Base-by-base conservation (phyloP, 2,329 filamentous ascomycete genomes). In the Plectosphaerella plurivora region DNA sequence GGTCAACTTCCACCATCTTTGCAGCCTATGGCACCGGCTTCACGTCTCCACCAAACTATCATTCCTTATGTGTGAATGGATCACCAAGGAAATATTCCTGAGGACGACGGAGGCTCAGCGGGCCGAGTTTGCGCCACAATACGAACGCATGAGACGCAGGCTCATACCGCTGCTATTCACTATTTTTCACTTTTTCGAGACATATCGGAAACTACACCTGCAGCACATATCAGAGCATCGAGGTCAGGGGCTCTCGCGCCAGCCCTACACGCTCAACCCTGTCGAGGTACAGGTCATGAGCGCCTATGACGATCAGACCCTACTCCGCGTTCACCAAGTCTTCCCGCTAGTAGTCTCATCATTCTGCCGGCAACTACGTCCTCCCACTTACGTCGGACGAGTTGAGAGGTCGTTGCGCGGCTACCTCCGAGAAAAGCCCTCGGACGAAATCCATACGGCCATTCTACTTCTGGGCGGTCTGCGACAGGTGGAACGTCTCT, bases 151-250 rank as follows among this genome's bases (percentile, higher is more conserved):
- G 83, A 79, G 82, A 47, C 79, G 82, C 55, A 76, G 83, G 48
- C 68, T 87, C 9, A 83, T 85, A 51, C 83, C 83, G 1, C 64
- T 86, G 8, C 72, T 87, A 15, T 86, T 87, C 58, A 85, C 82
- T 12, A 72, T 85, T 22, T 86, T 86, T 57, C 83, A 87, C 63
- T 87, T 87, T 61, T 86, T 87, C 62, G 83, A 87, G 63, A 83
- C 74, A 1, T 86, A 84, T 61, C 78, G 83, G 53, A 76, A 73
- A 39, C 69, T 84, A 3, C 82, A 86, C 58, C 64, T 84, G 8
- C 68, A 81, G 57, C 80, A 82, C 55, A 73, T 87, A 22, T 68
- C 71, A 47, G 71, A 79, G 47, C 72, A 82, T 51, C 69, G 68
- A 39, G 77, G 78, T 12, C 70, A 77, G 47, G 79, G 82, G 5